A percentile compares a stretch with the other conserved stretches of the same genome.
These are phyloP conservation scores for Vanrija sp. DNA, from an alignment of 1,284 basidiomycete genomes.

Conservation along the genomic window DNA sequence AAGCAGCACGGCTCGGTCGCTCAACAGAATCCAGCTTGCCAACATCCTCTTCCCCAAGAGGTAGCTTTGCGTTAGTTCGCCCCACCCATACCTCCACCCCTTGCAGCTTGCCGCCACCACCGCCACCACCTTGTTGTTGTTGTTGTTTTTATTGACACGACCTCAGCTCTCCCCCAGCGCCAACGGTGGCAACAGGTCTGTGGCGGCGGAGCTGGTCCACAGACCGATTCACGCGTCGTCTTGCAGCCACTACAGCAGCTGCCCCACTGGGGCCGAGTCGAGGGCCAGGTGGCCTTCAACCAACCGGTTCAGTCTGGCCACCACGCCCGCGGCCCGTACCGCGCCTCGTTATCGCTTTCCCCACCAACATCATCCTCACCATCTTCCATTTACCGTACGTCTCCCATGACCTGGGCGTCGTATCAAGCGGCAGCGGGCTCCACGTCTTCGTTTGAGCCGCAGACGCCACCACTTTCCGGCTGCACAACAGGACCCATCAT, in stretches of 20 bases:
- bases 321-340: constrained; percentile 1
- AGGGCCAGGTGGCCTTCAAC: constrained; percentile 11
- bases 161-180: not conserved
- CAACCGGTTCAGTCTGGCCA: constrained; percentile 1
- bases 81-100: not conserved
- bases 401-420: constrained; percentile 15
- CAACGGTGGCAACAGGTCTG: constrained; percentile 8
- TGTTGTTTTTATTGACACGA: not conserved
- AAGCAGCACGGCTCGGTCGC: no score
- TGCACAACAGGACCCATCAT: constrained; percentile 2
- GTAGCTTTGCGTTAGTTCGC: not conserved
- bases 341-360: constrained; percentile 16
- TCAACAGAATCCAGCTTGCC: no score
- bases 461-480: constrained; percentile 14
- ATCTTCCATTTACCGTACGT: constrained; percentile 11
- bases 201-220: constrained; percentile 10
- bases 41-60: not conserved
- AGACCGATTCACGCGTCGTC: constrained; percentile 8
- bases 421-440: not conserved
- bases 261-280: constrained; percentile 18
- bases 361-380: constrained; percentile 14
- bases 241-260: constrained; percentile 14
- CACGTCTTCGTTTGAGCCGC: constrained; percentile 11
- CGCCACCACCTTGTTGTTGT: not conserved
- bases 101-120: no score